Base-by-base conservation (phyloP, 495 filamentous ascomycete genomes). In the Tuber magnatum region DNA sequence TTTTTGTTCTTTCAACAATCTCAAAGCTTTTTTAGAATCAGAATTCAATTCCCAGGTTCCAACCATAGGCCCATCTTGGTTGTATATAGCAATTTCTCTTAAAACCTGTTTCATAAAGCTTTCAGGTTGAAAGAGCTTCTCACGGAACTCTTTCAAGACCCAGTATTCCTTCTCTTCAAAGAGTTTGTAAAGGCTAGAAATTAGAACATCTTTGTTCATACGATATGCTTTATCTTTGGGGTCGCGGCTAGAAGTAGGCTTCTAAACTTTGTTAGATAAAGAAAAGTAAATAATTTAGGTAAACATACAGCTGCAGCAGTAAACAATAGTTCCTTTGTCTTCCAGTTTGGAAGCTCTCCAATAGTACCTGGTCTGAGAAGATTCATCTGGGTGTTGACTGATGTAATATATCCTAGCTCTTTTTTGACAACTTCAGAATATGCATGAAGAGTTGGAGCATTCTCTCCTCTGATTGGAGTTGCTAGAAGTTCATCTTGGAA, bases 121-220 rank as follows among this genome's bases (percentile, higher is more conserved):
- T 81, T 99, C 96, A 0, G 95, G 95, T 85, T 99, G 95, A 71
- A 88, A 85, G 48, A 94, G 87, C 76, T 85, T 83, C 32, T 87
- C 85, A 75, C 91, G 91, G 77, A 99, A 87, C 0, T 88, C 87
- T 79, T 92, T 94, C 85, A 97, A 90, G 41, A 90, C 87, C 93
- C 94, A 98, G 83, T 93, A 97, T 72, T 88, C 88, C 86, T 91
- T 96, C 71, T 89, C 83, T 69, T 90, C 87, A 89, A 97, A 99
- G 80, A 90, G 91, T 20, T 85, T 83, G 86, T 92, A 93, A 76
- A 99, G 89, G 69, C 85, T 85, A 83, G 97, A 93, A 84, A 96
- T 84, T 56, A 99, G 90, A 82, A 92, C 90, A 86, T 93, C 92
- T 83, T 91, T 89, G 18, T 92, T 89, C 85, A 97, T 92, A 82